phyloP scores from a whole-genome alignment of 2,329 filamentous ascomycete species.

The Trichoderma brevicompactum region DNA sequence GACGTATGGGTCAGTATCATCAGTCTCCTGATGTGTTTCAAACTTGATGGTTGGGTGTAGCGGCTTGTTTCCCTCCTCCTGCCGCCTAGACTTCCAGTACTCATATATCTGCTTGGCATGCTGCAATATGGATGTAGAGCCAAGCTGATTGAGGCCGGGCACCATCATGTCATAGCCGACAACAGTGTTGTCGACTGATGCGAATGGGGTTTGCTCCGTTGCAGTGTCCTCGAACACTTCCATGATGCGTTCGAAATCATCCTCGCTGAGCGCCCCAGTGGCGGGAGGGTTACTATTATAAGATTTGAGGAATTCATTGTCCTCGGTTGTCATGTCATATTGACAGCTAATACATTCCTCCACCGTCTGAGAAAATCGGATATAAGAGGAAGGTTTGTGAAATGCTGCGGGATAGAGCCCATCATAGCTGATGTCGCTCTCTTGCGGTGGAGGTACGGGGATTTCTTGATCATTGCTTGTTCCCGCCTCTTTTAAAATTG shows the following conservation, averaged over 20 bases:
- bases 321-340: constrained; percentile 94
- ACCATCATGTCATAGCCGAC: constrained; percentile 79
- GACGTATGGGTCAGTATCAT: constrained; percentile 96
- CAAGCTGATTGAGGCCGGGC: constrained; percentile 61
- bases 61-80: constrained; percentile 68
- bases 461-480: constrained; percentile 64
- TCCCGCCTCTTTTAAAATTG: constrained; percentile 65
- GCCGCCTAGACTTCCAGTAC: constrained; percentile 80
- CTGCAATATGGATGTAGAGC: constrained; percentile 53
- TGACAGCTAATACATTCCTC: constrained; percentile 89
- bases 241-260: constrained; percentile 93
- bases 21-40: constrained; percentile 90
- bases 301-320: constrained; percentile 80
- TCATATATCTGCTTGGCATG: constrained; percentile 82
- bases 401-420: constrained; percentile 80
- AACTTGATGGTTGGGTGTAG: constrained; percentile 86
- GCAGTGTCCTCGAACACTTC: constrained; percentile 91
- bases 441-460: constrained; percentile 66
- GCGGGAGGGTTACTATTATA: constrained; percentile 78
- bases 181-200: constrained; percentile 85
- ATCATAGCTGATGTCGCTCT: constrained; percentile 79
- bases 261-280: constrained; percentile 73
- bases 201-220: constrained; percentile 81
- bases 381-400: constrained; percentile 87
- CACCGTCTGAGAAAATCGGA: constrained; percentile 96